Percentiles rank a stretch among this genome's conserved stretches.
phyloP scores from a whole-genome alignment of 2,329 filamentous ascomycete species.

The Hymenoscyphus salicellus region DNA sequence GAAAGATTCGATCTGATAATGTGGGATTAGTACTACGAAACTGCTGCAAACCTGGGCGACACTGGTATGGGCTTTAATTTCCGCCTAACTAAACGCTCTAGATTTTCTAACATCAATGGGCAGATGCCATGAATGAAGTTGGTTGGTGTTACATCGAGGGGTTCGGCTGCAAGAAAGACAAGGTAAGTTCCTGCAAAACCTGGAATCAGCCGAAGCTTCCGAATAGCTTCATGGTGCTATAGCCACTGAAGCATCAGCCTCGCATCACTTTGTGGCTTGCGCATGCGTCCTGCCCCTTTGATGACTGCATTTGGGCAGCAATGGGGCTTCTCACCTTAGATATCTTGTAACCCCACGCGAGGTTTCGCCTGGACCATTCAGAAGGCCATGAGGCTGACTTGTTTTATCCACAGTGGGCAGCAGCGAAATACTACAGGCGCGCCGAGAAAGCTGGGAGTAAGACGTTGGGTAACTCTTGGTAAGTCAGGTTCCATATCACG shows the following conservation, averaged over 20 bases:
- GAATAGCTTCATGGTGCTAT: slow-evolving; percentile 28
- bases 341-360: slow-evolving; percentile 22
- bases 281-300: slow-evolving; percentile 21
- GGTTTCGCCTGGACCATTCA: slow-evolving; percentile 23
- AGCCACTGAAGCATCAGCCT: slow-evolving; percentile 28
- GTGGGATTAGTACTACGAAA: slow-evolving; percentile 83
- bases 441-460: slow-evolving; percentile 88
- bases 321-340: slow-evolving; percentile 31
- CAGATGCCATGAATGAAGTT: slow-evolving; percentile 95
- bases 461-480: slow-evolving; percentile 93
- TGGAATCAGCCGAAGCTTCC: slow-evolving; percentile 21
- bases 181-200: slow-evolving; percentile 61
- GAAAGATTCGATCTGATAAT: slow-evolving; percentile 24
- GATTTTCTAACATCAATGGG: slow-evolving; percentile 29
- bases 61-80: slow-evolving; percentile 52
- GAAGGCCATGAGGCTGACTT: slow-evolving; percentile 47
- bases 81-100: slow-evolving; percentile 17
- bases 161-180: slow-evolving; percentile 97
- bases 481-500: slow-evolving; percentile 44
- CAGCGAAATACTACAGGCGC: slow-evolving; percentile 88
- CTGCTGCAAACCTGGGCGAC: slow-evolving; percentile 92
- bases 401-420: slow-evolving; percentile 57
- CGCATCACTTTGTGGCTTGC: slow-evolving; percentile 32
- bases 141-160: slow-evolving; percentile 95
- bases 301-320: slow-evolving; percentile 46